A percentile compares a stretch with the other conserved stretches of the same genome.
Evolutionary conservation across 1,284 basidiomycete genomes (phyloP).

Genomic region (Thecaphora thlaspeos): DNA sequence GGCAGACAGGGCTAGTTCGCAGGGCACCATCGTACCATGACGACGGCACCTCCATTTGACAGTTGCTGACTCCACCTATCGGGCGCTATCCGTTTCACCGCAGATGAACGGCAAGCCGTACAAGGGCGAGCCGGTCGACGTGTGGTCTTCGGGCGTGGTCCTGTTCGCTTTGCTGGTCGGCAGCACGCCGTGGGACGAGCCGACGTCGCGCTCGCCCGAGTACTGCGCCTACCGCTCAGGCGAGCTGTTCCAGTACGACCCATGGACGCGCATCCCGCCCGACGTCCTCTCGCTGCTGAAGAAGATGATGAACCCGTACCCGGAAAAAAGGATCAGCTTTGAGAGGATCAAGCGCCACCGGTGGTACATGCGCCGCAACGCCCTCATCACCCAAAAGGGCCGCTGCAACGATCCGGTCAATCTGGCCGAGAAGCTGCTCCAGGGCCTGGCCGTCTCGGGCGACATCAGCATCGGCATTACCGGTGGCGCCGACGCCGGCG

Average conservation of each 20-base stretch:
- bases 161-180: conserved; percentile 87
- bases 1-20: no score
- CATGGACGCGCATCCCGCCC: conserved; percentile 74
- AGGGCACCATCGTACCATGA: no score
- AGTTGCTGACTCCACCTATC: no score
- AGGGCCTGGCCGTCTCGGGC: conserved; percentile 53
- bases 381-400: conserved; percentile 43
- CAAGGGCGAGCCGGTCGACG: conserved; percentile 85
- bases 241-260: conserved; percentile 68
- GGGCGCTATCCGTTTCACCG: no score
- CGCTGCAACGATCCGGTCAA: conserved; percentile 52
- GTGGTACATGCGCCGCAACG: conserved; percentile 52
- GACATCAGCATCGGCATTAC: conserved; percentile 43
- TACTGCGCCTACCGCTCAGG: conserved; percentile 75
- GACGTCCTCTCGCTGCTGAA: conserved; percentile 61
- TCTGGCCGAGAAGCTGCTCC: conserved; percentile 54
- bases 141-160: conserved; percentile 94
- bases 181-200: conserved; percentile 98
- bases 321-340: conserved; percentile 40
- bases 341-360: conserved; percentile 52
- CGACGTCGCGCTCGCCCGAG: conserved; percentile 75
- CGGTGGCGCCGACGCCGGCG: neutral
- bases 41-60: no score
- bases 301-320: conserved; percentile 52
- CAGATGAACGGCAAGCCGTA: conserved; percentile 64